A percentile compares a stretch with the other conserved stretches of the same genome.
Conservation (phyloP, 1,284 basidiomycete genomes). For the Coniophora puteana region DNA sequence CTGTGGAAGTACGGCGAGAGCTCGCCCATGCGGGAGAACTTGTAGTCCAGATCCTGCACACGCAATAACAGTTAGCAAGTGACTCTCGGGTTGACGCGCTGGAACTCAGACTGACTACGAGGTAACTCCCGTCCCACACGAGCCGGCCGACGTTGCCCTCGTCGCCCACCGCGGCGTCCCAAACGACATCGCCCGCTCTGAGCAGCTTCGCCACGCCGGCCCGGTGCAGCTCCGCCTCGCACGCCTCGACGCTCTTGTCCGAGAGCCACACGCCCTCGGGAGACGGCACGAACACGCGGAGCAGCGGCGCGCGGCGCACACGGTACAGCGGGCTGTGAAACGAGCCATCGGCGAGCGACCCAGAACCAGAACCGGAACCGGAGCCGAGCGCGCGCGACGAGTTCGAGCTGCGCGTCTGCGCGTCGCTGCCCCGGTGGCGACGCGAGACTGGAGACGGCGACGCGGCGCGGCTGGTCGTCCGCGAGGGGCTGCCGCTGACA, state of each 20-base stretch:
- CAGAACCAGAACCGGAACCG: constrained; percentile 4
- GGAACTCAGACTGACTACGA: constrained; percentile 52
- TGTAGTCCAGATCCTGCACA: constrained; percentile 74
- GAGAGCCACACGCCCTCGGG: constrained; percentile 80
- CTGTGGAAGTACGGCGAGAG: constrained; percentile 73
- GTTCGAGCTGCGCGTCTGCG: constrained; percentile 7
- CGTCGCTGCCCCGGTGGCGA: constrained; percentile 27
- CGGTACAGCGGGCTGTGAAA: constrained; percentile 71
- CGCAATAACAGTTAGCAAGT: constrained; percentile 7
- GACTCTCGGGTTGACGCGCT: constrained; percentile 1
- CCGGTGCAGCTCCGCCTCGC: constrained; percentile 70
- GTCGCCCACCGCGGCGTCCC: constrained; percentile 79
- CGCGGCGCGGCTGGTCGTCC: constrained; percentile 55
- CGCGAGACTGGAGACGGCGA: constrained; percentile 52
- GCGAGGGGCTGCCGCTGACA: constrained; percentile 25
- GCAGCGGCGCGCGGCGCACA: constrained; percentile 61
- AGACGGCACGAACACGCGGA: constrained; percentile 77
- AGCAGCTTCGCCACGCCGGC: constrained; percentile 58
- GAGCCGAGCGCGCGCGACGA: constrained; percentile 13
- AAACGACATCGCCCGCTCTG: constrained; percentile 73
- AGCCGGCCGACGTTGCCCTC: constrained; percentile 76
- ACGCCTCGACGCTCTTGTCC: constrained; percentile 71
- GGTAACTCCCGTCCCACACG: constrained; percentile 80
- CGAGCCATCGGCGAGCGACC: constrained; percentile 4
- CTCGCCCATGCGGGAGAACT: constrained; percentile 69